Conservation (phyloP, 371 early-diverging fungal genomes). For the Mortierella sp. region DNA sequence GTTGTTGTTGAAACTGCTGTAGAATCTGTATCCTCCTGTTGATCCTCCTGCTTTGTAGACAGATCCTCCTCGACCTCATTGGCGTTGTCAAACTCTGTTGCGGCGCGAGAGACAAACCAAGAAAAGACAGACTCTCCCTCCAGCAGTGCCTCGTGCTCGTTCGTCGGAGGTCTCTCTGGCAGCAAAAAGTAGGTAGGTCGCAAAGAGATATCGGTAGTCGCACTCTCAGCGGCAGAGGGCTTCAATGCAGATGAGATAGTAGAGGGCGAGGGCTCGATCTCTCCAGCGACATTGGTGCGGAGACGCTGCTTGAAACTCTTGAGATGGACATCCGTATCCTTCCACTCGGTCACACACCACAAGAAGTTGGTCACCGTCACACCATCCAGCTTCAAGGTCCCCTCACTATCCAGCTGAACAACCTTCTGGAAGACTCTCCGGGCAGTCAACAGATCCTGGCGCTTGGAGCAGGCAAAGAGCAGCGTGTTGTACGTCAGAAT, state of each 20-base stretch:
- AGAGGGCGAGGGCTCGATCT: slow-evolving; percentile 19
- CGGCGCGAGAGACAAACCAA: slow-evolving; percentile 52
- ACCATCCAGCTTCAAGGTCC: slow-evolving; percentile 63
- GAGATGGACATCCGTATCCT: slow-evolving; percentile 53
- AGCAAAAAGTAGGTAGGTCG: slow-evolving; percentile 52
- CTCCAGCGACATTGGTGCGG: not conserved
- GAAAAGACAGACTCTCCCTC: slow-evolving; percentile 62
- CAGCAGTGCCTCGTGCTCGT: slow-evolving; percentile 57
- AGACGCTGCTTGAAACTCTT: slow-evolving; percentile 33
- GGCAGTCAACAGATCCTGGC: slow-evolving; percentile 72
- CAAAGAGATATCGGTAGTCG: slow-evolving; percentile 23
- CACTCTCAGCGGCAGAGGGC: not conserved
- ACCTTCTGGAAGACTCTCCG: slow-evolving; percentile 72
- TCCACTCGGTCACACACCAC: slow-evolving; percentile 74
- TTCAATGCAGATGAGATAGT: too few relatives aligned
- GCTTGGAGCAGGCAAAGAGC: slow-evolving; percentile 80
- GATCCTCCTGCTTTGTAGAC: not conserved
- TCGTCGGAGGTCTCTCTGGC: slow-evolving; percentile 57
- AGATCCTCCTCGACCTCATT: not conserved
- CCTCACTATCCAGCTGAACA: slow-evolving; percentile 60
- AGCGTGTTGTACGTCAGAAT: slow-evolving; percentile 85
- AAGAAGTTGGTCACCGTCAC: slow-evolving; percentile 76
- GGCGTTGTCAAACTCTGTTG: not conserved
- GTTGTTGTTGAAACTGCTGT: not conserved
- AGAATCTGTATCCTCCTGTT: not conserved